A percentile compares a stretch with the other conserved stretches of the same genome.
phyloP scores from a whole-genome alignment of 2,329 filamentous ascomycete genomes.

The Trichoderma brevicompactum region DNA sequence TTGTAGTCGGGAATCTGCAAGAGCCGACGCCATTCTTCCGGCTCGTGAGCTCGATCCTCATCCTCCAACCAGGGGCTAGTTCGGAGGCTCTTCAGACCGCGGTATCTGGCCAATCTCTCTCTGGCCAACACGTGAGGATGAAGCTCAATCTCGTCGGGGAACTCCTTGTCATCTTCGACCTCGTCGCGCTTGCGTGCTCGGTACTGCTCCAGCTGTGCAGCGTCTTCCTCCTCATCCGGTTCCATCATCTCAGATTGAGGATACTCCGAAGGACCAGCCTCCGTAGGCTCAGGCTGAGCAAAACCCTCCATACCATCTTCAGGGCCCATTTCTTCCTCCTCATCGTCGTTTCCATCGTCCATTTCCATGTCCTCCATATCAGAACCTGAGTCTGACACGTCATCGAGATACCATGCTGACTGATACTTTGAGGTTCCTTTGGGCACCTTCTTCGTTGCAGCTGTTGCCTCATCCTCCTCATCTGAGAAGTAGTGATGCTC shows the following conservation, averaged over 20 bases:
- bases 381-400: conserved; percentile 82
- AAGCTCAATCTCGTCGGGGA: conserved; percentile 95
- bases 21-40: conserved; percentile 85
- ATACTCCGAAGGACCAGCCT: conserved; percentile 84
- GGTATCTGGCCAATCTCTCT: conserved; percentile 83
- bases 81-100: conserved; percentile 88
- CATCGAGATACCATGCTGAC: conserved; percentile 86
- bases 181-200: conserved; percentile 78
- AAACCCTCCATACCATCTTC: conserved; percentile 82
- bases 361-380: conserved; percentile 73
- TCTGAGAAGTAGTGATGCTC: conserved; percentile 99
- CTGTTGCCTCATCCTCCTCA: conserved; percentile 62
- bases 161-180: conserved; percentile 88
- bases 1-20: conserved; percentile 91
- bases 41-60: conserved; percentile 85
- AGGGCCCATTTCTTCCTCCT: conserved; percentile 60
- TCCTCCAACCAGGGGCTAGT: conserved; percentile 87
- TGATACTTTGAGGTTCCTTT: conserved; percentile 94
- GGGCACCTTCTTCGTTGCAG: conserved; percentile 74
- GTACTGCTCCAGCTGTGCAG: conserved; percentile 79
- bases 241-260: conserved; percentile 92
- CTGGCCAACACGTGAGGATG: conserved; percentile 84
- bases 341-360: conserved; percentile 59
- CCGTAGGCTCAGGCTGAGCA: conserved; percentile 69
- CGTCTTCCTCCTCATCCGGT: conserved; percentile 79